Percentiles rank a stretch among this genome's conserved stretches.
Evolutionary conservation across 768 basidiomycete genomes (phyloP).

Genomic region (Leucocoprinus birnbaumii): DNA sequence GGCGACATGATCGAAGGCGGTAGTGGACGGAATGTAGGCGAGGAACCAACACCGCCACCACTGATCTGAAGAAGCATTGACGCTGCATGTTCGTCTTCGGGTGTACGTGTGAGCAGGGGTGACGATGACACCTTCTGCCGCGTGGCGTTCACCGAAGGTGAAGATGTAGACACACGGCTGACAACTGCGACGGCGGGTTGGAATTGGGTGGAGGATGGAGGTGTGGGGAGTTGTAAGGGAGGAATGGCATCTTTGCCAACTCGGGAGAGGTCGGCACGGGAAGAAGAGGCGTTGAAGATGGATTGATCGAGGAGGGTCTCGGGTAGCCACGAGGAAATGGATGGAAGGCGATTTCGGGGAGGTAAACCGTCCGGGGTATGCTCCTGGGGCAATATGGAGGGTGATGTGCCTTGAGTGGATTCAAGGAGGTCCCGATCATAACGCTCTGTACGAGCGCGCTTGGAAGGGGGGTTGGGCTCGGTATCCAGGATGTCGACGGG

Average conservation of each 20-base stretch:
- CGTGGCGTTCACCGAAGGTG: constrained; percentile 9
- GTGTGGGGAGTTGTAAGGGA: constrained; percentile 46
- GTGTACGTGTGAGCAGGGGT: constrained; percentile 35
- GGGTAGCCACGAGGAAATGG: constrained; percentile 70
- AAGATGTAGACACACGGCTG: constrained; percentile 7
- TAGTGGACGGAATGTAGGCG: constrained; percentile 26
- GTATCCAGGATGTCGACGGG: background rate
- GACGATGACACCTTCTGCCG: constrained; percentile 5
- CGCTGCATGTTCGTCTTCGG: constrained; percentile 71
- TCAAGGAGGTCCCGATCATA: background rate
- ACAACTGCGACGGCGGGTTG: constrained; percentile 42
- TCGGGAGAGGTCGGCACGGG: constrained; percentile 5
- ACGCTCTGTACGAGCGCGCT: background rate
- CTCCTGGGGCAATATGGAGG: constrained; percentile 6
- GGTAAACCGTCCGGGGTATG: constrained; percentile 8
- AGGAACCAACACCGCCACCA: constrained; percentile 33
- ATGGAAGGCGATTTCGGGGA: constrained; percentile 44
- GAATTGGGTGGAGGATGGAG: constrained; percentile 54
- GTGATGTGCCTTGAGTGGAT: constrained; percentile 11
- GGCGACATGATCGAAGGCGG: constrained; percentile 1
- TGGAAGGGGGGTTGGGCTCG: background rate
- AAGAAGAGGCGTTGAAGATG: constrained; percentile 13
- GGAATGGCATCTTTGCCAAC: constrained; percentile 13
- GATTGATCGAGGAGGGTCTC: constrained; percentile 31
- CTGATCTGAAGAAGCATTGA: constrained; percentile 61